Evolutionary conservation across 2,329 filamentous ascomycete species (phyloP).

Genomic region (Orbilia javanica): DNA sequence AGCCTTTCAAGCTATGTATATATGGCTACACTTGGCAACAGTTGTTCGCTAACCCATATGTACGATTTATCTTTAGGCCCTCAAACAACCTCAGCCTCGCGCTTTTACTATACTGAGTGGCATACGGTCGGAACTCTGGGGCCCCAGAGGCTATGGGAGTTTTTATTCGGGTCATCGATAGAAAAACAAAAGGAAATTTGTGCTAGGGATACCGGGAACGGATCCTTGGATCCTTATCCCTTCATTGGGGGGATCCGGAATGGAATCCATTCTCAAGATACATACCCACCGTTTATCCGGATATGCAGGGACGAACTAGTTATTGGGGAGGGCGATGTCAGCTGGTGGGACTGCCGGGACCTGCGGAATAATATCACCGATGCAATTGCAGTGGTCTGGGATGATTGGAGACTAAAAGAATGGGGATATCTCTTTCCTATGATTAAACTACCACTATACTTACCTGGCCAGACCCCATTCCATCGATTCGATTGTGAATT

Average conservation of each 20-base stretch:
- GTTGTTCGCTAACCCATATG: neutral
- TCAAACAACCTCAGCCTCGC: neutral
- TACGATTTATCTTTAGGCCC: neutral
- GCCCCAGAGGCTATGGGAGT: conserved; percentile 22
- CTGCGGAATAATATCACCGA: neutral
- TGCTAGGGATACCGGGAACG: neutral
- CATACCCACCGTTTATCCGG: neutral
- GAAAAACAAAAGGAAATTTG: neutral
- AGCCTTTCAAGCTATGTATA: neutral
- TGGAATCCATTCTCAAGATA: neutral
- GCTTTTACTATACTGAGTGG: neutral
- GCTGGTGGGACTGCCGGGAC: neutral
- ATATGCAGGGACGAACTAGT: neutral
- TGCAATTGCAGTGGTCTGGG: neutral
- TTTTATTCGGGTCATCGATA: neutral
- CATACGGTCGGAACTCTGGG: neutral
- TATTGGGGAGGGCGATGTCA: neutral
- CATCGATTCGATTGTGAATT: conserved; percentile 9
- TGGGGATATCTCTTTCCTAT: neutral
- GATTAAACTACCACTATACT: conserved; percentile 14
- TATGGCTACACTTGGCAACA: neutral
- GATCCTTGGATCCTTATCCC: neutral
- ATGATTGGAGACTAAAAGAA: conserved; percentile 24
- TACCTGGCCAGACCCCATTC: neutral
- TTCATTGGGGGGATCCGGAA: neutral